Evolutionary conservation across 768 basidiomycete genomes (phyloP).

Genomic region (Naganishia onofrii): DNA sequence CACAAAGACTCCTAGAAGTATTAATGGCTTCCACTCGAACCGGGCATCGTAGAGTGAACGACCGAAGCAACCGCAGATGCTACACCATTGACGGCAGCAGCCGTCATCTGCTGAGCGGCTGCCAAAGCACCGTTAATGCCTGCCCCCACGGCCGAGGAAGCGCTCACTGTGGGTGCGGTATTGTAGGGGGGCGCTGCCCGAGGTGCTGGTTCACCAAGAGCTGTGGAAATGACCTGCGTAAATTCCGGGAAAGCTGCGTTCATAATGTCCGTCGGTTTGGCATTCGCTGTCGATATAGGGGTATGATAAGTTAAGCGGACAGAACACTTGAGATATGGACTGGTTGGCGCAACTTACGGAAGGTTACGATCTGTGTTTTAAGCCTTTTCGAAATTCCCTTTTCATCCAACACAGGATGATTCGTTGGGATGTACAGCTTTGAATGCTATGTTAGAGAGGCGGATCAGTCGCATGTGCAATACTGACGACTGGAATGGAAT

Average conservation of each 20-base stretch:
- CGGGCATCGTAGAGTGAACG: slow-evolving; percentile 3
- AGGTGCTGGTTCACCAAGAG: not conserved
- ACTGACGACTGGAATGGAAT: not conserved
- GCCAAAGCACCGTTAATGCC: slow-evolving; percentile 75
- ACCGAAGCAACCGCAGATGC: slow-evolving; percentile 9
- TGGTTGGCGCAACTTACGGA: slow-evolving; percentile 56
- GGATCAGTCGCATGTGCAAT: not conserved
- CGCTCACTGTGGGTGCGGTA: too few species aligned
- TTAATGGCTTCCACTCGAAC: not conserved
- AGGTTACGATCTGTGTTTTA: slow-evolving; percentile 61
- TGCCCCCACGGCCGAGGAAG: slow-evolving; percentile 62
- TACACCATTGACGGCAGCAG: slow-evolving; percentile 3
- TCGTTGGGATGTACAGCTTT: slow-evolving; percentile 65
- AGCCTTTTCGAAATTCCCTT: slow-evolving; percentile 61
- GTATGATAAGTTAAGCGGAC: not conserved
- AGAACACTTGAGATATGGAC: not conserved
- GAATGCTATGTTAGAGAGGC: slow-evolving; percentile 60
- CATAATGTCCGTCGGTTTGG: slow-evolving; percentile 22
- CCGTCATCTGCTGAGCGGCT: not conserved
- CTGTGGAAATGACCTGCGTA: not conserved
- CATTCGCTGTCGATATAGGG: not conserved
- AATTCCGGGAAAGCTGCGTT: slow-evolving; percentile 5
- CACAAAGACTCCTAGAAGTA: not conserved
- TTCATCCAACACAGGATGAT: slow-evolving; percentile 56
- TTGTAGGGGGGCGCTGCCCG: not conserved